Evolutionary conservation across 306 rosid species (phyloP).

Genomic region (Bauhinia variegata): DNA sequence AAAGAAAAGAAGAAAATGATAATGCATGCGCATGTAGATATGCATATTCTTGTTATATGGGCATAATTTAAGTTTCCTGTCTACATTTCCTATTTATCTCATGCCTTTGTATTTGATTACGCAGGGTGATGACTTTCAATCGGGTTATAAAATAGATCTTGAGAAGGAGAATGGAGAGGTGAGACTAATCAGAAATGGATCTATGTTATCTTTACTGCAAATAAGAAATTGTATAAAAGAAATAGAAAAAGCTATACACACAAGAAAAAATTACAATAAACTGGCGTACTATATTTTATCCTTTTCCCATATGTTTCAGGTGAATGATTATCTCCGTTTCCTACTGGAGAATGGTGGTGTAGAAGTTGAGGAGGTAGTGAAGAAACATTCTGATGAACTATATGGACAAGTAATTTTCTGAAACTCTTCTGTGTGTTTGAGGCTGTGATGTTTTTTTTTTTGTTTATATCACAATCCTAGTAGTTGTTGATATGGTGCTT

Average conservation of each 20-base stretch:
- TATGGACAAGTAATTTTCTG: constrained; percentile 59
- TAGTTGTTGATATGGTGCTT: neutral
- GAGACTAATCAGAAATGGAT: neutral
- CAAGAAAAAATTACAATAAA: neutral
- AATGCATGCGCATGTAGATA: neutral
- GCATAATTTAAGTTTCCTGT: neutral
- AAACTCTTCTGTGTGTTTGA: constrained; percentile 9
- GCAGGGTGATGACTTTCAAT: constrained; percentile 12
- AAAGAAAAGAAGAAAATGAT: neutral
- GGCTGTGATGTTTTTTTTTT: neutral
- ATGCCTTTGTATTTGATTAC: neutral
- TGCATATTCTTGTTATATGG: neutral
- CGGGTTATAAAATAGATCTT: constrained; percentile 2
- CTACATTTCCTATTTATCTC: neutral
- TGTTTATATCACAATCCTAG: constrained; percentile 11
- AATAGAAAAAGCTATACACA: neutral
- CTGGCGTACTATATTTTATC: constrained; percentile 11
- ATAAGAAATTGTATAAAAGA: too few relatives aligned
- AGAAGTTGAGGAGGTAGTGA: constrained; percentile 55
- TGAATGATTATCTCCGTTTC: constrained; percentile 51
- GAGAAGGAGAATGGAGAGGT: constrained; percentile 35
- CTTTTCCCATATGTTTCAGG: constrained; percentile 45
- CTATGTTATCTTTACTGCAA: neutral
- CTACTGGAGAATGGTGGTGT: constrained; percentile 54
- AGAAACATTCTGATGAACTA: constrained; percentile 59